phyloP scores from a whole-genome alignment of 2,329 filamentous ascomycete species.

The Aureobasidium lini region DNA sequence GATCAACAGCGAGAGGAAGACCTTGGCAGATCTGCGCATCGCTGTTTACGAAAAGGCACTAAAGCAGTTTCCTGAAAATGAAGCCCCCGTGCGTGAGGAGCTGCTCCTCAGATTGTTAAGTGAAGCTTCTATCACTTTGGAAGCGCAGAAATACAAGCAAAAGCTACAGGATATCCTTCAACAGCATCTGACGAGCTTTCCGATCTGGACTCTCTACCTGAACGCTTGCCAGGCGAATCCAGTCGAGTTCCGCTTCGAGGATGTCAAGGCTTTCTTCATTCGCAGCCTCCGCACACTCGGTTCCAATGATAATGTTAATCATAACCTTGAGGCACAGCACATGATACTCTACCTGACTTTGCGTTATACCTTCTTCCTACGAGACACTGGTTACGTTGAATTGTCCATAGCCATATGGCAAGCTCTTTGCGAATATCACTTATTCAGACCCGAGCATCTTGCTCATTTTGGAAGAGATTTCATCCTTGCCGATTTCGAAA shows the following conservation, averaged over 20 bases:
- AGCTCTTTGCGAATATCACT: slow-evolving; percentile 63
- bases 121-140: slow-evolving; percentile 70
- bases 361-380: slow-evolving; percentile 63
- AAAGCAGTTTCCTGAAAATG: slow-evolving; percentile 40
- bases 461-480: slow-evolving; percentile 10
- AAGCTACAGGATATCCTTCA: slow-evolving; percentile 60
- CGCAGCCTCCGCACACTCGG: slow-evolving; percentile 42
- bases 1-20: slow-evolving; percentile 56
- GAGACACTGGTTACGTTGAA: slow-evolving; percentile 72
- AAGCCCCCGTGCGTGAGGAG: slow-evolving; percentile 43
- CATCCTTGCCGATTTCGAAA: slow-evolving; percentile 43
- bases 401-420: slow-evolving; percentile 77
- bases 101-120: slow-evolving; percentile 64
- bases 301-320: background rate
- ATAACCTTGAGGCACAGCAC: slow-evolving; percentile 23
- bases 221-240: slow-evolving; percentile 64
- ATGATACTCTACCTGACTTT: slow-evolving; percentile 64
- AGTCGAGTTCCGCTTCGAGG: slow-evolving; percentile 59
- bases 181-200: slow-evolving; percentile 49
- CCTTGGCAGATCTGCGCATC: slow-evolving; percentile 71
- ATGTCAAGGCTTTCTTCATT: slow-evolving; percentile 52
- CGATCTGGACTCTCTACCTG: slow-evolving; percentile 66
- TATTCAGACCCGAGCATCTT: slow-evolving; percentile 46
- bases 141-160: slow-evolving; percentile 48
- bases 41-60: slow-evolving; percentile 74